Evolutionary conservation across 2,329 filamentous ascomycete genomes (phyloP).

Genomic region (Macroventuria anomochaeta): DNA sequence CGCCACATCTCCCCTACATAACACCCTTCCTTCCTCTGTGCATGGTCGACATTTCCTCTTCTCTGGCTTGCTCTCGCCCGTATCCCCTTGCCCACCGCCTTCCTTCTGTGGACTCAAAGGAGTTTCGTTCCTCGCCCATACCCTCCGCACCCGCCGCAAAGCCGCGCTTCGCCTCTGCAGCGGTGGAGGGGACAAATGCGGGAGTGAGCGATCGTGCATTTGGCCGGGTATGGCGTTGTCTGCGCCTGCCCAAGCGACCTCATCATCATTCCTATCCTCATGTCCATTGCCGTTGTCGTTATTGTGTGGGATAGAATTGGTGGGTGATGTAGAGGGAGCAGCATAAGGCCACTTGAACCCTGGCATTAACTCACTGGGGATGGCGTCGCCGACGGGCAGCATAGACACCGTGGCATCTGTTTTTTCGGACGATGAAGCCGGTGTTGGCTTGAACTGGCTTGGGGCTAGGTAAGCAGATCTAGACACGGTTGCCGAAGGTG

Average conservation of each 20-base stretch:
- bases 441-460: too few relatives aligned
- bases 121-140: background rate
- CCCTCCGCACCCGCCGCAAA: background rate
- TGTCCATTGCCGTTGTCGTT: background rate
- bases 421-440: too few relatives aligned
- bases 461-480: too few relatives aligned
- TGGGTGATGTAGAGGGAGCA: too few relatives aligned
- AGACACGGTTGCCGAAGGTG: too few relatives aligned
- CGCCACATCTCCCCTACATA: constrained; percentile 1
- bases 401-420: too few relatives aligned
- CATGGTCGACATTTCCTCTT: background rate
- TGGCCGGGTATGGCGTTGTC: background rate
- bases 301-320: background rate
- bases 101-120: too few relatives aligned
- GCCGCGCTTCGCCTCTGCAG: background rate
- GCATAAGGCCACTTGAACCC: too few relatives aligned
- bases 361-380: too few relatives aligned
- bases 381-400: too few relatives aligned
- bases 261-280: background rate
- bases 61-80: too few relatives aligned
- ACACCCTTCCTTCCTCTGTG: background rate
- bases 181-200: background rate
- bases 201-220: background rate
- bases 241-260: background rate
- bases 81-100: background rate